phyloP scores from a whole-genome alignment of 306 rosid genomes.

The Elaeagnus macrophylla region DNA sequence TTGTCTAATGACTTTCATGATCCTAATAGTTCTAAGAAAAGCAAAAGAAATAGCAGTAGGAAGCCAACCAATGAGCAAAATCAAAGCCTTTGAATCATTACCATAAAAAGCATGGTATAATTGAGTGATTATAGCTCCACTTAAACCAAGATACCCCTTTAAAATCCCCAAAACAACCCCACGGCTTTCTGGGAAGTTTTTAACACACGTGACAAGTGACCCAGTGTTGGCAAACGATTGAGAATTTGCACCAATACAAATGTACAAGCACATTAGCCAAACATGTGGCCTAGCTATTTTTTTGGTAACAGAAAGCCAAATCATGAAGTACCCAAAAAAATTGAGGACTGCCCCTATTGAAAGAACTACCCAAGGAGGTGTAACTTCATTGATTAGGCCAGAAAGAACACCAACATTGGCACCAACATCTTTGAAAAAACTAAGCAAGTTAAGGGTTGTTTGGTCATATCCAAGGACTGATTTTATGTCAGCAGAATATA shows the following conservation, averaged over 20 bases:
- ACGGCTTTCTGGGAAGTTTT: constrained; percentile 43
- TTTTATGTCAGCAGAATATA: constrained; percentile 63
- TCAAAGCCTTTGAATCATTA: constrained; percentile 27
- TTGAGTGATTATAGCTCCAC: constrained; percentile 54
- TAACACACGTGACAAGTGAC: constrained; percentile 47
- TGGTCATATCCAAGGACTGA: constrained; percentile 59
- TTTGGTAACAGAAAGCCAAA: constrained; percentile 40
- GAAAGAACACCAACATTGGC: constrained; percentile 60
- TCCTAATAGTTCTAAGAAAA: constrained; percentile 39
- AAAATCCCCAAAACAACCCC: constrained; percentile 41
- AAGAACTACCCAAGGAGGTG: constrained; percentile 66
- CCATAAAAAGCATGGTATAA: constrained; percentile 36
- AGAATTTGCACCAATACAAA: constrained; percentile 43
- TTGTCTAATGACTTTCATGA: constrained; percentile 27
- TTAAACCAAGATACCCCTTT: constrained; percentile 53
- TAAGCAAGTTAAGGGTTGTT: constrained; percentile 57
- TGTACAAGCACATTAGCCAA: constrained; percentile 47
- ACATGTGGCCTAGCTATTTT: constrained; percentile 30
- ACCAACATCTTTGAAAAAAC: constrained; percentile 85
- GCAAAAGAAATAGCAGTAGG: constrained; percentile 38
- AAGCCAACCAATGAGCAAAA: constrained; percentile 48
- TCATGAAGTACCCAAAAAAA: constrained; percentile 53
- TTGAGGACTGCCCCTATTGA: constrained; percentile 35
- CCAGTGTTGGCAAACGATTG: constrained; percentile 52
- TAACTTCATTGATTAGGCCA: constrained; percentile 67